Evolutionary conservation across 2,329 filamentous ascomycete genomes (phyloP), one percentile per base, ranked within the genome.

Genomic region (Verticillium longisporum): DNA sequence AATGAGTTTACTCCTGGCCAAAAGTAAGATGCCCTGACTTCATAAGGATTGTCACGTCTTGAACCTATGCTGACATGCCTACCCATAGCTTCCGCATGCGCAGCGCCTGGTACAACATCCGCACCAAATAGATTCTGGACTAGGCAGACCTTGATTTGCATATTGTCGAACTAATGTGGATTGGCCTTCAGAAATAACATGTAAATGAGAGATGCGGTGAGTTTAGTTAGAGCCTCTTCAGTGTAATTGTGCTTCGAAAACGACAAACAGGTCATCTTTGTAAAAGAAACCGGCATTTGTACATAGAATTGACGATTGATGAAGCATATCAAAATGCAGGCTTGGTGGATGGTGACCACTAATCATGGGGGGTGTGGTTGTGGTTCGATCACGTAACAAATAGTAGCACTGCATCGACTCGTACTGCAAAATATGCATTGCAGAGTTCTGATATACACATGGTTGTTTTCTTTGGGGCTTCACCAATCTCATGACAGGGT

Each of bases 1-100:
- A 69, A 73, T 45, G 73, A 77, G 68, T 81, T 81, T 70, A 78
- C 77, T 6, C 45, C 71, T 15, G 76, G 75, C 10, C 78, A 81
- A 68, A 65, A 69, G 54, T 55, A 55, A 15, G 54, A 6, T 33
- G 2, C 9, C 54, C 45, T 11, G 9, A 7, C 2, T 14, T n/a
- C 26, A 33, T n/a, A 14, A 33, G 15, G 14, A 1, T 2, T 15
- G 5, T 11, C 26, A 6, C 6, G n/a, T 4, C 13, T 32, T n/a
- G 26, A 55, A 33, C 26, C n/a, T 15, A 26, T 34, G 54, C 26
- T 55, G 26, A 33, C 26, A 9, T 21, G 2, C 6, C 15, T 34
- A 9, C 32, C 26, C 26, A 26, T 26, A 55, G 54, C 32, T 69
- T 68, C 56, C 76, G 77, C 61, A 77, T 79, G 68, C 70, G 72